Conservation (phyloP, 2,329 filamentous ascomycete genomes). For the Apiospora kogelbergensis region DNA sequence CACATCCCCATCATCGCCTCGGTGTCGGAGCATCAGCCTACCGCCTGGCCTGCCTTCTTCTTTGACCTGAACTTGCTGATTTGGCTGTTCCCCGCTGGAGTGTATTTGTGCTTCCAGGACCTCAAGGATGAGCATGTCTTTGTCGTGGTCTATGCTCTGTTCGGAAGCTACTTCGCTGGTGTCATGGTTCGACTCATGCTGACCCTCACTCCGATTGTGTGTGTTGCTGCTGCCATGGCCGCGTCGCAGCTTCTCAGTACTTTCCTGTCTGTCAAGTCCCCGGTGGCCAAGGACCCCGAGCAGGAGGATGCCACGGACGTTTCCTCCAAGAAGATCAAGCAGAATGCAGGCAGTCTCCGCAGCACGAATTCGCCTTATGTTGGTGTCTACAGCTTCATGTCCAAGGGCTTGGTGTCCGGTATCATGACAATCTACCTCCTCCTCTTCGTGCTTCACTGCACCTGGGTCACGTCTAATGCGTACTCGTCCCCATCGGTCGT, state of each 20-base stretch:
- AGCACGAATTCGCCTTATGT: slow-evolving; percentile 72
- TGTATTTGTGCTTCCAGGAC: slow-evolving; percentile 96
- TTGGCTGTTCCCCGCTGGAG: slow-evolving; percentile 97
- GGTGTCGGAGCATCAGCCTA: slow-evolving; percentile 99
- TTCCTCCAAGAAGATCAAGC: slow-evolving; percentile 57
- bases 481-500: slow-evolving; percentile 99
- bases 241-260: slow-evolving; percentile 85
- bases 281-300: slow-evolving; percentile 49
- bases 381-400: slow-evolving; percentile 79
- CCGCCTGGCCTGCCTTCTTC: slow-evolving; percentile 98
- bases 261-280: slow-evolving; percentile 70
- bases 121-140: slow-evolving; percentile 97
- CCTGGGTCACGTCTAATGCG: slow-evolving; percentile 98
- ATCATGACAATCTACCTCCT: slow-evolving; percentile 78
- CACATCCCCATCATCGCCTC: slow-evolving; percentile 99
- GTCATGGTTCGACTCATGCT: slow-evolving; percentile 99
- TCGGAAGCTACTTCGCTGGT: slow-evolving; percentile 96
- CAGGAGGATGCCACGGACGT: slow-evolving; percentile 48
- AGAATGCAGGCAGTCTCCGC: slow-evolving; percentile 55
- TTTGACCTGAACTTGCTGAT: slow-evolving; percentile 98
- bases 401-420: slow-evolving; percentile 75
- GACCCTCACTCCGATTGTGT: slow-evolving; percentile 93
- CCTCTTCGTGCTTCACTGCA: slow-evolving; percentile 95
- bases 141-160: slow-evolving; percentile 93
- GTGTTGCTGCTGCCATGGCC: slow-evolving; percentile 87